Evolutionary conservation across 73 alveolate genomes (phyloP).

Genomic region (Paramecium primaurelia): DNA sequence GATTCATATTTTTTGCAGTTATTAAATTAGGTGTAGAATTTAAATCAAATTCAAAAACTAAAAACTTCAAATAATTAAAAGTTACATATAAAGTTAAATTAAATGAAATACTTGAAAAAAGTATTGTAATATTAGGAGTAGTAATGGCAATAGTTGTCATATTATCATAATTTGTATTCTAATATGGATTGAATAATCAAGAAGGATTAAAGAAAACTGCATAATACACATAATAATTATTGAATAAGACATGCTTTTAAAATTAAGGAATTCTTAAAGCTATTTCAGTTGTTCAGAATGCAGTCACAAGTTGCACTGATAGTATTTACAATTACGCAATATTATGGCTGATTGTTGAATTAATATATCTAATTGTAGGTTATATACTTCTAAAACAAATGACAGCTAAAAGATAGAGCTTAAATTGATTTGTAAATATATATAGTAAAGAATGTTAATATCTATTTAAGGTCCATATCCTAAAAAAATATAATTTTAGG

Average conservation of each 20-base stretch:
- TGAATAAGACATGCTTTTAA: background rate
- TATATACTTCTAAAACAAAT: background rate
- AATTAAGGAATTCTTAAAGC: slow-evolving; percentile 10
- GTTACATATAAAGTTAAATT: background rate
- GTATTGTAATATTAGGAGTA: background rate
- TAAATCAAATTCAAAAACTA: background rate
- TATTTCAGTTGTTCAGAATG: background rate
- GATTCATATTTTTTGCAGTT: background rate
- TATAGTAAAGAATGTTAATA: no score
- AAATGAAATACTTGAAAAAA: background rate
- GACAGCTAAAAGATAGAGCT: background rate
- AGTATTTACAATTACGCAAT: background rate
- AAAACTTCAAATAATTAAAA: background rate
- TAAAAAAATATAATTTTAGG: background rate
- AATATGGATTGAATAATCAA: background rate
- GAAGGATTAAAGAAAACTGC: slow-evolving; percentile 5
- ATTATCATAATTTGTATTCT: background rate
- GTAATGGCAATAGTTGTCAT: background rate
- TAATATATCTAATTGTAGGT: background rate
- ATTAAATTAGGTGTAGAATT: background rate
- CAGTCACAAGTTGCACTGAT: background rate
- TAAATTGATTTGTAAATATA: background rate
- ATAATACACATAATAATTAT: background rate
- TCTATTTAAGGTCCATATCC: no score
- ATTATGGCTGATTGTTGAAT: background rate